Evolutionary conservation across 2,329 filamentous ascomycete genomes (phyloP), one percentile per base, ranked within the genome.

Genomic region (Calonectria pseudoreteaudii): DNA sequence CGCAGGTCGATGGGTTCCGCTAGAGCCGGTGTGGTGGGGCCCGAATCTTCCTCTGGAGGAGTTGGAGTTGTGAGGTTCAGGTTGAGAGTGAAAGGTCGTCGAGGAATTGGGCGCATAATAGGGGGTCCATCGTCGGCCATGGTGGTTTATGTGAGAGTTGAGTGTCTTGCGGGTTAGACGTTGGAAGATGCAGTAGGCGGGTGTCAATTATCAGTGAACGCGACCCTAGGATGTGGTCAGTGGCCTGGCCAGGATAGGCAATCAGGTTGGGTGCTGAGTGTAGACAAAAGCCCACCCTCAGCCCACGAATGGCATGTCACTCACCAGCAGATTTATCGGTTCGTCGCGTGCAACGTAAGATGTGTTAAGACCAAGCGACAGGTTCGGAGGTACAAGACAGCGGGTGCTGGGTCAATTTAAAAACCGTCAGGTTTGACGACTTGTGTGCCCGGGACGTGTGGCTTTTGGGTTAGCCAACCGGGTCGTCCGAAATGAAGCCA

Each of bases 21-120:
- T 34, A 56, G 70, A 36, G 64, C 66, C n/a, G 76, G 76, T 14
- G 76, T 76, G n/a, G 74, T 36, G n/a, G 77, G 73, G 14, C 72
- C 68, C 6, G 76, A 77, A 56, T 79, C 78, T 44, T 86, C 83
- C 34, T 83, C 82, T 1, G 87, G 86, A 9, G 88, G 87, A 11
- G 87, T 88, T 47, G 86, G 85, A 74, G 84, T 86, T 67, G 84
- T 84, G 58, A 88, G 85, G 72, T 88, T 88, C 74, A 93, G 83
- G 36, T 93, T 88, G 73, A 93, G 83, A 36, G 93, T 90, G 85
- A 96, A 96, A 20, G 93, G 90, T 56, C 94, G 91, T 73, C 93
- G 91, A 28, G 94, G 93, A 74, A 93, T 90, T 8, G 95, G 95
- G 64, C 93, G 92, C 76, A 94, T 82, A 76, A 95, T 85, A 47